Conservation (phyloP, 805 yeast species). For the Grigorovia yakushimaensis region DNA sequence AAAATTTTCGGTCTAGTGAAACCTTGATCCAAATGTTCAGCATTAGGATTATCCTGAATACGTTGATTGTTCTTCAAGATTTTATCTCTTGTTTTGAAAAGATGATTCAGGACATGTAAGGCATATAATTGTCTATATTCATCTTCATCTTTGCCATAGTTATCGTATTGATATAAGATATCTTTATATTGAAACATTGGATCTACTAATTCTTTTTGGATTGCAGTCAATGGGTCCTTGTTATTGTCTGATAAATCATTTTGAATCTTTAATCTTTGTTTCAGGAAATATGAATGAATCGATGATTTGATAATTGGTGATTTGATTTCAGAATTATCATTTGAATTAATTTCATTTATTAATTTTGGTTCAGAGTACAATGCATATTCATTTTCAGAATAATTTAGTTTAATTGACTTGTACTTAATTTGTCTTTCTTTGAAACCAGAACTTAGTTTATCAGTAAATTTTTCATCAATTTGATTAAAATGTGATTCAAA, state of each 20-base stretch:
- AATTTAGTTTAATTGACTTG: constrained; percentile 12
- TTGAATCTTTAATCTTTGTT: constrained; percentile 32
- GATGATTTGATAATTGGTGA: constrained; percentile 16
- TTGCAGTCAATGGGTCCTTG: constrained; percentile 24
- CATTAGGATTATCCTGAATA: constrained; percentile 35
- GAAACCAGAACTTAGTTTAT: constrained; percentile 29
- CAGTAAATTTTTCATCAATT: constrained; percentile 30
- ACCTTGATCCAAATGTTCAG: constrained; percentile 84
- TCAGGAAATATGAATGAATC: constrained; percentile 34
- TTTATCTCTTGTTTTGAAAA: constrained; percentile 79
- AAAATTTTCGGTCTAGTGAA: constrained; percentile 87
- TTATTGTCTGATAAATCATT: constrained; percentile 19
- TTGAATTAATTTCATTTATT: constrained; percentile 5
- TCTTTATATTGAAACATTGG: constrained; percentile 70
- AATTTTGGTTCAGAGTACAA: constrained; percentile 22
- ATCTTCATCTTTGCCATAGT: constrained; percentile 36
- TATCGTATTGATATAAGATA: constrained; percentile 47
- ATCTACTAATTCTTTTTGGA: constrained; percentile 47
- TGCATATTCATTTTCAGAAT: constrained; percentile 13
- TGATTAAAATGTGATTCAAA: constrained; percentile 67
- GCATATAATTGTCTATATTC: constrained; percentile 54
- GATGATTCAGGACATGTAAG: constrained; percentile 71
- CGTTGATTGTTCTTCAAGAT: constrained; percentile 67
- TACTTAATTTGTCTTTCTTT: constrained; percentile 24
- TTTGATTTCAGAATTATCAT: constrained; percentile 10